These are phyloP conservation scores for Pleurotus citrinopileatus DNA, from an alignment of 768 basidiomycete species.

Conservation along the genomic window DNA sequence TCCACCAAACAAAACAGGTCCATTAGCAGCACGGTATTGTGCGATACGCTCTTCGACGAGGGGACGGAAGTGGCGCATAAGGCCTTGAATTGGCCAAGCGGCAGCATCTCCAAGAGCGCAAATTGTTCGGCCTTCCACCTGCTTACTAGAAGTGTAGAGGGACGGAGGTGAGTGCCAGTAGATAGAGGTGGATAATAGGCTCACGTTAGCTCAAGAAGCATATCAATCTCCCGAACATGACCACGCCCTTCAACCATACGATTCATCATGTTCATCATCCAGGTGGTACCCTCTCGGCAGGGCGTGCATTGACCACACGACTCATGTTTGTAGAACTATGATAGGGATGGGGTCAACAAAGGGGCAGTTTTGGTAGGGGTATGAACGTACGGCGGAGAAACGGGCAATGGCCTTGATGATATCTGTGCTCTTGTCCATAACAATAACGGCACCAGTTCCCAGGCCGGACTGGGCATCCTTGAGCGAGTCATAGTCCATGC, in stretches of 20 bases:
- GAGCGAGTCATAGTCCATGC: conserved; percentile 98
- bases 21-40: conserved; percentile 69
- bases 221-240: conserved; percentile 93
- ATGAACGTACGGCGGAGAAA: conserved; percentile 64
- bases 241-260: conserved; percentile 91
- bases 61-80: conserved; percentile 97
- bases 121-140: conserved; percentile 95
- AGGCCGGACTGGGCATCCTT: conserved; percentile 96
- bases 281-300: conserved; percentile 92
- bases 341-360: conserved; percentile 1
- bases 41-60: conserved; percentile 89
- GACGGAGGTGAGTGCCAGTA: neutral
- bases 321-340: conserved; percentile 95
- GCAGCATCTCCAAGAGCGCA: conserved; percentile 97
- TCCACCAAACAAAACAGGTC: conserved; percentile 88
- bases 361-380: neutral
- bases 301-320: conserved; percentile 98
- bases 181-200: conserved; percentile 20
- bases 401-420: conserved; percentile 92
- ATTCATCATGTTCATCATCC: conserved; percentile 99
- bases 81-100: conserved; percentile 97
- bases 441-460: conserved; percentile 97
- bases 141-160: conserved; percentile 59
- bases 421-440: conserved; percentile 98
- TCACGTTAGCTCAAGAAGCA: conserved; percentile 93